Percentiles rank a stretch among this genome's conserved stretches.
Conservation (phyloP, 1,284 basidiomycete species). For the Wallemia mellicola region DNA sequence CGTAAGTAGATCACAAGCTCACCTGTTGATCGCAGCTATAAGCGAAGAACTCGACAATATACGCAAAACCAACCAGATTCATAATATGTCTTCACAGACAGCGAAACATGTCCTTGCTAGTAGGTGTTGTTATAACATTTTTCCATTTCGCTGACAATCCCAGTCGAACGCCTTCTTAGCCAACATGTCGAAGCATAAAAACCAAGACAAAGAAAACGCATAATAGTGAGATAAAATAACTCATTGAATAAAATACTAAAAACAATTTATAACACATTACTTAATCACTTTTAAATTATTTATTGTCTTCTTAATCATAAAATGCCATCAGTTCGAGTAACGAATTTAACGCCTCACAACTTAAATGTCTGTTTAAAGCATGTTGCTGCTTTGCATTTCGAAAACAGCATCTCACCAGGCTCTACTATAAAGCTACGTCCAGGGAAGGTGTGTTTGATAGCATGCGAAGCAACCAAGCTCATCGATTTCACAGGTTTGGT, state of each 20-base stretch:
- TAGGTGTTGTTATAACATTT: too few relatives aligned
- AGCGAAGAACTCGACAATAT: neutral
- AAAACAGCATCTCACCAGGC: slow-evolving; percentile 12
- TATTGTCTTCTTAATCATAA: too few relatives aligned
- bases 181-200: neutral
- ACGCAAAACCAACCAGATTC: neutral
- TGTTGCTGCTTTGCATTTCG: slow-evolving; percentile 14
- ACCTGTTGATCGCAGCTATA: neutral
- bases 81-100: neutral
- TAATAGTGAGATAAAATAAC: too few relatives aligned
- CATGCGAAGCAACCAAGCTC: neutral
- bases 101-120: neutral
- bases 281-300: too few relatives aligned
- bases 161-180: neutral
- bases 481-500: neutral
- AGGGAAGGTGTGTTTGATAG: neutral
- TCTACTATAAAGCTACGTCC: slow-evolving; percentile 12
- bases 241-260: too few relatives aligned
- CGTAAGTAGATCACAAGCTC: slow-evolving; percentile 8
- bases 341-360: slow-evolving; percentile 11
- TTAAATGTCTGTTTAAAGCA: slow-evolving; percentile 15
- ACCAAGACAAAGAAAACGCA: too few relatives aligned
- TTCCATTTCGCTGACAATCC: too few relatives aligned
- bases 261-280: too few relatives aligned
- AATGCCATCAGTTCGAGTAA: slow-evolving; percentile 14